Conservation (phyloP, 75 land plant species). For the Pinus albicaulis region DNA sequence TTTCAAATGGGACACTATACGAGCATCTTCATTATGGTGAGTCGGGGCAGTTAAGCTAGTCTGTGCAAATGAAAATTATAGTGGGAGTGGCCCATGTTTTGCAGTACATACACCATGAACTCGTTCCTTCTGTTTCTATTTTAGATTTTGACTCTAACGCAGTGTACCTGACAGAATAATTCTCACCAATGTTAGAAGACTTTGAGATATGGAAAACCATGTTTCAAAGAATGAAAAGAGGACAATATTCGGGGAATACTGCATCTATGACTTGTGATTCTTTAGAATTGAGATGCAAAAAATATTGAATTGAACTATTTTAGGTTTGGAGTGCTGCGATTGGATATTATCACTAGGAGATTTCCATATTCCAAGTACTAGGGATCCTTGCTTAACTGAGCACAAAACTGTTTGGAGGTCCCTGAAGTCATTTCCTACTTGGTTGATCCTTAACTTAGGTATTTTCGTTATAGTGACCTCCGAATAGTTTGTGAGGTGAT, state of each 20-base stretch:
- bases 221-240: slow-evolving; percentile 46
- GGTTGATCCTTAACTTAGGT: slow-evolving; percentile 74
- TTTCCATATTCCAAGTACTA: slow-evolving; percentile 63
- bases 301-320: slow-evolving; percentile 73
- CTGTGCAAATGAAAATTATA: slow-evolving; percentile 76
- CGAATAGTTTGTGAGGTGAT: slow-evolving; percentile 66
- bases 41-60: slow-evolving; percentile 43
- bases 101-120: no score
- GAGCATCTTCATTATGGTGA: no score
- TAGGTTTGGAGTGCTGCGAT: slow-evolving; percentile 80
- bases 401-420: slow-evolving; percentile 65
- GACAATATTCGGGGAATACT: slow-evolving; percentile 10
- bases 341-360: slow-evolving; percentile 86
- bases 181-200: slow-evolving; percentile 84
- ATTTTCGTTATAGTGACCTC: slow-evolving; percentile 60
- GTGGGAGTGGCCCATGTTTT: slow-evolving; percentile 81
- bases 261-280: slow-evolving; percentile 31
- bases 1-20: no score
- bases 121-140: slow-evolving; percentile 81
- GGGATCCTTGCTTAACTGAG: slow-evolving; percentile 85
- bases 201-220: no score
- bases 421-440: no score
- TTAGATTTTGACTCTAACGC: slow-evolving; percentile 65
- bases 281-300: slow-evolving; percentile 34
- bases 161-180: slow-evolving; percentile 90